phyloP scores from a whole-genome alignment of 495 filamentous ascomycete genomes.

The Delitschia confertaspora region DNA sequence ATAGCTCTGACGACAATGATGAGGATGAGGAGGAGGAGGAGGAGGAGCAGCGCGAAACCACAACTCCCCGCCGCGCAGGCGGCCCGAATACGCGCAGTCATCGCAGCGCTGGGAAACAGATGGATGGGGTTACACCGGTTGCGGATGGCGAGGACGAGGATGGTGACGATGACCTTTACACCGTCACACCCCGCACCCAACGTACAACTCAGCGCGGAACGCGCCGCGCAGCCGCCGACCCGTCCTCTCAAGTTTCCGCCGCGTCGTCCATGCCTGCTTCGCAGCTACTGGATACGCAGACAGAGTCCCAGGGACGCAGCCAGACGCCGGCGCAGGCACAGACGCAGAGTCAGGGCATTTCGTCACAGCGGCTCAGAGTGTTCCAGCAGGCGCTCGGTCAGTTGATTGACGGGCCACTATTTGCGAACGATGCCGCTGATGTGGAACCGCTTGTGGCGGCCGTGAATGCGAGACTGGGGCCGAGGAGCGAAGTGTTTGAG shows the following conservation, averaged over 20 bases:
- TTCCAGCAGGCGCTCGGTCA: slow-evolving; percentile 77
- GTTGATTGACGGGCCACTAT: slow-evolving; percentile 67
- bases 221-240: slow-evolving; percentile 36
- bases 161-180: slow-evolving; percentile 49
- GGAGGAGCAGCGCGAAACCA: slow-evolving; percentile 40
- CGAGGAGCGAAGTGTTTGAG: slow-evolving; percentile 50
- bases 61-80: slow-evolving; percentile 29
- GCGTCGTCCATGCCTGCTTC: slow-evolving; percentile 62
- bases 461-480: slow-evolving; percentile 62
- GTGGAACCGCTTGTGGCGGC: slow-evolving; percentile 65
- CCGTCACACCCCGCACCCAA: slow-evolving; percentile 45
- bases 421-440: slow-evolving; percentile 69
- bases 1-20: slow-evolving; percentile 36
- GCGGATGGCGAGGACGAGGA: slow-evolving; percentile 46
- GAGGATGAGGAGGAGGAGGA: slow-evolving; percentile 45
- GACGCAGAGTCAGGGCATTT: slow-evolving; percentile 41
- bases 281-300: slow-evolving; percentile 49
- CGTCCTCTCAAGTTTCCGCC: slow-evolving; percentile 53
- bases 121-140: slow-evolving; percentile 5
- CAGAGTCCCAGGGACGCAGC: slow-evolving; percentile 44
- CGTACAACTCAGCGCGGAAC: slow-evolving; percentile 28
- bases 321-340: slow-evolving; percentile 21
- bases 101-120: slow-evolving; percentile 7
- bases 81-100: slow-evolving; percentile 46
- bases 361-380: slow-evolving; percentile 52